Base-by-base conservation (phyloP, 768 basidiomycete species). In the Lentinula guzmanii region DNA sequence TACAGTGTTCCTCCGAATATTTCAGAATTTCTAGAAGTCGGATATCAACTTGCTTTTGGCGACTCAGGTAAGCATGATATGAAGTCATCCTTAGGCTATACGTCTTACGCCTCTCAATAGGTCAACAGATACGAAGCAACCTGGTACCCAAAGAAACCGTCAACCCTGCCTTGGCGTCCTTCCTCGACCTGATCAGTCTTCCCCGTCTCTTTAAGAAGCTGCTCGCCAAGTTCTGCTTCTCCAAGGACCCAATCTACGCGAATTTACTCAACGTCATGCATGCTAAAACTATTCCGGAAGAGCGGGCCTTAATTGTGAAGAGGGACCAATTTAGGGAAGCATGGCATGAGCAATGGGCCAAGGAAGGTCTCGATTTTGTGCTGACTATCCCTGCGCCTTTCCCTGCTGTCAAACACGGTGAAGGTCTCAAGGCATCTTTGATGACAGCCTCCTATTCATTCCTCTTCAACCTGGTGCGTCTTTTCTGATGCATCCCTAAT, bases 361-460 rank as follows among this genome's bases (percentile, higher is more conserved):
- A 76, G 61, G 76, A 76, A 72, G 79, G 80, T 5, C 71, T 89
- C 4, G 87, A 90, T 69, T 88, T 85, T 69, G 73, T 87, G 21
- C 70, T 86, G 58, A 87, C 81, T 2, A 86, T 84, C 5, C 85
- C 84, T 11, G 81, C 84, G 65, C 77, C 84, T n/a, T 72, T 84
- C 46, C 85, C 87, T 2, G 87, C 87, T 0, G 71, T 86, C 21
- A 78, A 80, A 48, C 78, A 85, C 56, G 77, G 79, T 1, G 78
- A 77, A 3, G 81, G 79, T 65, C 76, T 72, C 65, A 79, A 79
- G 62, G 79, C 80, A n/a, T 80, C 81, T 15, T 75, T 84, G 66
- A 78, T 82, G 71, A 82, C 84, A 48, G 82, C 83, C 7, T 82
- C 81, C 6, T 88, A 87, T 67, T 84, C 86, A 0, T 83, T 85